Base-by-base conservation (phyloP, 129 eudicot genomes). In the Rutidosis leptorrhynchoides region DNA sequence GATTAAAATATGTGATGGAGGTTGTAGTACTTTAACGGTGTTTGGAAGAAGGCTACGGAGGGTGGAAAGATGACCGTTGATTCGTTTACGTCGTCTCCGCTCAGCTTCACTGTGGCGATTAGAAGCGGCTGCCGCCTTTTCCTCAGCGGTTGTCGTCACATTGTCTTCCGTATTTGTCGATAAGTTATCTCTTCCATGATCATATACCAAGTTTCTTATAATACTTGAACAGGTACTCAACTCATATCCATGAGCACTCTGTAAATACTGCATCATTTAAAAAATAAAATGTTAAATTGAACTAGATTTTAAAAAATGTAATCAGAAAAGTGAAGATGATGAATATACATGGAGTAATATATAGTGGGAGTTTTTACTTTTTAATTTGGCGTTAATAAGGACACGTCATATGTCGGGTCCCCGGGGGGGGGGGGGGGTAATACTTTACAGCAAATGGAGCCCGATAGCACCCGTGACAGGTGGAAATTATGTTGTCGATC, bases 21-120 rank as follows among this genome's bases (percentile, higher is more conserved):
- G 29, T 53, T 1, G 76, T 23, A 23, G 55, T 80, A 84, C 96
- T 75, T 89, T 89, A 80, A 75, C 74, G 5, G 83, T 78, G 66
- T 58, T 77, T 57, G 97, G 97, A 48, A 89, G 95, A 63, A 89
- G 81, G 68, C 88, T 53, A 37, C 92, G 92, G 68, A 89, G 97
- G 62, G 97, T 86, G 70, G 90, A 85, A 42, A 89, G 84, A 64
- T 89, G 96, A 65, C 81, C 81, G 14, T 85, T 89, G 73, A 89
- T 89, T 24, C 96, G 74, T 64, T 81, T 83, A 6, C 96, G 62
- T 4, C 96, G 80, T 71, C 83, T 53, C 59, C 96, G 45, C 70
- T 89, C 96, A 12, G 96, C 94, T 72, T 89, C 96, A 26, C 85
- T 89, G 69, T 89, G 95, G 76, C 78, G 75, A 40, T 72, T 72